phyloP scores from a whole-genome alignment of 208 protist species.

The Porcisia hertigi region DNA sequence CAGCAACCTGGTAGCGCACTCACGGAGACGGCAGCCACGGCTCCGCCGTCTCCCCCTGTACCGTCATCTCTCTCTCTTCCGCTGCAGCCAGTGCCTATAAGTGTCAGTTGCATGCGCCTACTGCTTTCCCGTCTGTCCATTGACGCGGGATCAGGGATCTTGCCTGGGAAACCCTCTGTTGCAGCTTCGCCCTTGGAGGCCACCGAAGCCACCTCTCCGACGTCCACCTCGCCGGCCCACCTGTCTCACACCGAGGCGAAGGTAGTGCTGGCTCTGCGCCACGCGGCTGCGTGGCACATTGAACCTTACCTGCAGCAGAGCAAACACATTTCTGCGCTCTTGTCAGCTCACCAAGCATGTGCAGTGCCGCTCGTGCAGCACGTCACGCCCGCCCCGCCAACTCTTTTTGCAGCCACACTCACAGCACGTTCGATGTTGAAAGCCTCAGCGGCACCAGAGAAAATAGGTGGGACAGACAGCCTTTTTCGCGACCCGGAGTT shows the following conservation, averaged over 20 bases:
- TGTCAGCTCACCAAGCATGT: slow-evolving; percentile 38
- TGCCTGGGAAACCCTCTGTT: neutral
- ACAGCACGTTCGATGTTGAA: slow-evolving; percentile 15
- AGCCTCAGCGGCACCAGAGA: slow-evolving; percentile 5
- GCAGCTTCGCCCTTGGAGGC: neutral
- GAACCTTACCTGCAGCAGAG: slow-evolving; percentile 45
- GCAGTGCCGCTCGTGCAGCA: slow-evolving; percentile 39
- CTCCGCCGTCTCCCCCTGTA: slow-evolving; percentile 6
- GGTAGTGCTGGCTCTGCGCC: slow-evolving; percentile 30
- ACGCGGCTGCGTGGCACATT: slow-evolving; percentile 39
- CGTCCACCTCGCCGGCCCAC: neutral
- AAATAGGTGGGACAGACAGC: slow-evolving; percentile 20
- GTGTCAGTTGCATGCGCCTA: slow-evolving; percentile 23
- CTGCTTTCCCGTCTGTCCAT: slow-evolving; percentile 18
- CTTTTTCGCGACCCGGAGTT: slow-evolving; percentile 27
- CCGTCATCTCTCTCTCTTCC: slow-evolving; percentile 8
- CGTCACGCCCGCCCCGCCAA: neutral
- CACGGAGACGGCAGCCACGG: neutral
- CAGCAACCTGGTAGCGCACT: neutral
- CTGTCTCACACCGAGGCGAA: slow-evolving; percentile 26
- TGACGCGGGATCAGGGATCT: neutral
- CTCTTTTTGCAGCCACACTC: slow-evolving; percentile 18
- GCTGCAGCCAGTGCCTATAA: slow-evolving; percentile 23
- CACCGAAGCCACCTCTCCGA: neutral
- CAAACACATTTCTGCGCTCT: slow-evolving; percentile 31